Conservation (phyloP, 805 yeast species). For the Candida endomychidarum region DNA sequence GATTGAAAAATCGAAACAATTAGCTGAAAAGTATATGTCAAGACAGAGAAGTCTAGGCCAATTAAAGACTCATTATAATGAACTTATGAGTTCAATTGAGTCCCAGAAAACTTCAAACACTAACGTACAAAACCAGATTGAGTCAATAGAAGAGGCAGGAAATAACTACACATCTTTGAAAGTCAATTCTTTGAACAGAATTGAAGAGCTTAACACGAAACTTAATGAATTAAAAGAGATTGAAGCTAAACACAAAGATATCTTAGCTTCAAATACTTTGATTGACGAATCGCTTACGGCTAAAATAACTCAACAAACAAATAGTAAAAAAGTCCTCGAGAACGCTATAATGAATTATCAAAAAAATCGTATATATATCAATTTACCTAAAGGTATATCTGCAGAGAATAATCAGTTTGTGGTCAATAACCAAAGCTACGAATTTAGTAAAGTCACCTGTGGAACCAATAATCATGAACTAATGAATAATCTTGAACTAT, state of each 20-base stretch:
- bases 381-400: slow-evolving; percentile 4
- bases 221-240: background rate
- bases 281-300: slow-evolving; percentile 13
- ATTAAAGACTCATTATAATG: background rate
- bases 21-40: background rate
- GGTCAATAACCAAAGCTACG: slow-evolving; percentile 6
- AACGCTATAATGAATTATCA: slow-evolving; percentile 45
- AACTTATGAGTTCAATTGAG: slow-evolving; percentile 1
- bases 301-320: slow-evolving; percentile 35
- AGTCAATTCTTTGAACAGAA: slow-evolving; percentile 18
- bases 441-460: slow-evolving; percentile 21
- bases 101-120: slow-evolving; percentile 10
- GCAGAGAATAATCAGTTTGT: slow-evolving; percentile 8
- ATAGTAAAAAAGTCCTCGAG: slow-evolving; percentile 45
- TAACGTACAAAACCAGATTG: slow-evolving; percentile 1
- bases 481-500: slow-evolving; percentile 21
- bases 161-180: slow-evolving; percentile 19
- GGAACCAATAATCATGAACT: slow-evolving; percentile 11
- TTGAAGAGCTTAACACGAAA: slow-evolving; percentile 17
- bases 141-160: slow-evolving; percentile 18
- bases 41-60: background rate
- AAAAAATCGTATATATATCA: slow-evolving; percentile 26
- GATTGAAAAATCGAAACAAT: slow-evolving; percentile 20
- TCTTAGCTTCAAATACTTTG: background rate
- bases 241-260: slow-evolving; percentile 12